A percentile compares a stretch with the other conserved stretches of the same genome.
Evolutionary conservation across 192 early-diverging fungal genomes (phyloP).

Genomic region (Rhizophlyctis rosea): DNA sequence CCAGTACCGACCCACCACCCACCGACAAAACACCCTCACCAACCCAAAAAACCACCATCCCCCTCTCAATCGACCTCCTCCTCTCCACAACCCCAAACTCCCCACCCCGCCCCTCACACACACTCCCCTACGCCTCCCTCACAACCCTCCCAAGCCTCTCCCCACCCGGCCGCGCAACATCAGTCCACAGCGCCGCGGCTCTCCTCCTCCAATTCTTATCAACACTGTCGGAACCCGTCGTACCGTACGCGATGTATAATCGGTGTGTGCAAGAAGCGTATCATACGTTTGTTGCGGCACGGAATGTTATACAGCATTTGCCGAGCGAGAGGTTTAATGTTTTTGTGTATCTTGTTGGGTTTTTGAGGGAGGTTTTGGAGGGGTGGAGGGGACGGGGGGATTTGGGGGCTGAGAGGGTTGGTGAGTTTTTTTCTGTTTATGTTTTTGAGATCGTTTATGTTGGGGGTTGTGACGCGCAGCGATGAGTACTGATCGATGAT

Average conservation of each 20-base stretch:
- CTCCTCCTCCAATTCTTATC: slow-evolving; percentile 68
- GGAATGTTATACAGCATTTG: slow-evolving; percentile 54
- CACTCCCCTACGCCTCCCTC: slow-evolving; percentile 16
- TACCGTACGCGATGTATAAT: slow-evolving; percentile 61
- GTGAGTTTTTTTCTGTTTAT: slow-evolving; percentile 31
- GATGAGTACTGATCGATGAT: too few species aligned
- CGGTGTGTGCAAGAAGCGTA: slow-evolving; percentile 62
- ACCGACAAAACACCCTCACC: slow-evolving; percentile 10
- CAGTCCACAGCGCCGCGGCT: slow-evolving; percentile 72
- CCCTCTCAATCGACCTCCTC: slow-evolving; percentile 16
- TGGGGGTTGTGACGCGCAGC: neutral
- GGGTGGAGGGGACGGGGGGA: slow-evolving; percentile 30
- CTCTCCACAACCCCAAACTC: slow-evolving; percentile 19
- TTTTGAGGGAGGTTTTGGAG: slow-evolving; percentile 65
- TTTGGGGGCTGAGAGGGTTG: slow-evolving; percentile 32
- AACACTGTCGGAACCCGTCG: slow-evolving; percentile 69
- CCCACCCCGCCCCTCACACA: slow-evolving; percentile 27
- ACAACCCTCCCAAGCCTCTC: slow-evolving; percentile 21
- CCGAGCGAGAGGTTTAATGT: slow-evolving; percentile 70
- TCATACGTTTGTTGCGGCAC: slow-evolving; percentile 21
- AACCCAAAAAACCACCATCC: slow-evolving; percentile 8
- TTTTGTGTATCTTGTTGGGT: slow-evolving; percentile 77
- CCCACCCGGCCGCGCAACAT: slow-evolving; percentile 41
- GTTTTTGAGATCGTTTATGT: neutral
- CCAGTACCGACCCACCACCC: neutral